Evolutionary conservation across 176 grass and related monocot species (phyloP), one percentile per base, ranked within the genome.

Genomic region (Hordeum marinum): DNA sequence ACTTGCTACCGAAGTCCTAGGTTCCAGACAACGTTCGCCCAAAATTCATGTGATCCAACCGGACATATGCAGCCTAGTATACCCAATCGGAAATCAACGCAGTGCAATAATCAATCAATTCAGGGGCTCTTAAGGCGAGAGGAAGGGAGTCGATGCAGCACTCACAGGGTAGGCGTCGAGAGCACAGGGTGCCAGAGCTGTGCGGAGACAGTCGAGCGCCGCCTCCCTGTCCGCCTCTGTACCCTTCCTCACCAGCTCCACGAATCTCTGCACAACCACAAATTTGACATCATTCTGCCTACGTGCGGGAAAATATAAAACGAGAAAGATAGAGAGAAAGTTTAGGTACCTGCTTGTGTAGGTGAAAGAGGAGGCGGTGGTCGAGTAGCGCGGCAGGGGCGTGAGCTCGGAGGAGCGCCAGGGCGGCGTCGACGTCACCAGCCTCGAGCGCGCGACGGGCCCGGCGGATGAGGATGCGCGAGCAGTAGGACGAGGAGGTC

Each of bases 81-180:
- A 54, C 42, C 32, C 46, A 68, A 76, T 64, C 31, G 12, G 40
- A 76, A 39, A 14, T 48, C 4, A 15, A 63, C 61, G 7, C 20
- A 77, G 32, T 37, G 35, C 25, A 54, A 36, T 57, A 79, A 66
- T 50, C 45, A 73, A 41, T 57, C 31, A 15, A 50, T 25, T 43
- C 54, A 57, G 20, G 54, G 54, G 54, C 54, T 1, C 54, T 57
- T 57, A 7, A 39, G 25, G 29, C 5, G 41, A 77, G 63, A 52
- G 46, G 34, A 52, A 61, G 67, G 11, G 43, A 60, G 59, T 24
- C 6, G 21, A 69, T 73, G 26, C 55, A 82, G 59, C 55, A 88
- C 83, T 91, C 84, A 99, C 96, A 65, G 91, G 96, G 59, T 99
- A 99, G 24, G 96, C 94, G 32, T 99, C 91, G 52, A 99, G 93